Percentiles rank a stretch among this genome's conserved stretches.
Evolutionary conservation across 2,329 filamentous ascomycete species (phyloP).

Genomic region (Verticillium zaregamsianum): DNA sequence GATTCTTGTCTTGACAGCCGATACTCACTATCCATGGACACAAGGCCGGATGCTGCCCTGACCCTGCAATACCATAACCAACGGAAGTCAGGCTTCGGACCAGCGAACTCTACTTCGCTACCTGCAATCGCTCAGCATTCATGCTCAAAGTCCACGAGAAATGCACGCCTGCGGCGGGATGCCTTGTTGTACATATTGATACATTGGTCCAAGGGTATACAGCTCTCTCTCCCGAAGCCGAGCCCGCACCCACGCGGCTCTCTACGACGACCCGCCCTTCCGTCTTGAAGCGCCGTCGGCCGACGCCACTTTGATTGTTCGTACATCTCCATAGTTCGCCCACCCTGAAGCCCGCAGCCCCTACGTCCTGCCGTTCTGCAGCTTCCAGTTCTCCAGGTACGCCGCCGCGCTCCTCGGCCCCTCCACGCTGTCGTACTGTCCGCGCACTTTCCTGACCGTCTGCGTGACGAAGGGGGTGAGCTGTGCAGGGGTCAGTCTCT

Average conservation of each 20-base stretch:
- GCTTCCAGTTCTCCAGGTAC: constrained; percentile 65
- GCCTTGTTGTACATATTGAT: constrained; percentile 9
- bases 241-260: background rate
- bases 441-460: constrained; percentile 48
- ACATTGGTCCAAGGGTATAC: constrained; percentile 10
- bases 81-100: no score
- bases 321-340: background rate
- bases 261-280: background rate
- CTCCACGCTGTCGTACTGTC: constrained; percentile 48
- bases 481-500: constrained; percentile 35
- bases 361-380: constrained; percentile 49
- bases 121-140: no score
- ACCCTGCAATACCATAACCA: no score
- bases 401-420: constrained; percentile 58
- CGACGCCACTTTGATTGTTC: background rate
- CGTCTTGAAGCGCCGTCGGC: background rate
- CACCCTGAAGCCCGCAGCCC: background rate
- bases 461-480: constrained; percentile 75
- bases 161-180: background rate
- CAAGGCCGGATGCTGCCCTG: no score
- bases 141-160: no score
- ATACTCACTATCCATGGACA: no score
- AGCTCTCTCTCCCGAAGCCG: constrained; percentile 3
- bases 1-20: no score
- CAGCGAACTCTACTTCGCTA: no score